Base-by-base conservation (phyloP, 176 grass and related monocot genomes). In the Chrysopogon serrulatus region DNA sequence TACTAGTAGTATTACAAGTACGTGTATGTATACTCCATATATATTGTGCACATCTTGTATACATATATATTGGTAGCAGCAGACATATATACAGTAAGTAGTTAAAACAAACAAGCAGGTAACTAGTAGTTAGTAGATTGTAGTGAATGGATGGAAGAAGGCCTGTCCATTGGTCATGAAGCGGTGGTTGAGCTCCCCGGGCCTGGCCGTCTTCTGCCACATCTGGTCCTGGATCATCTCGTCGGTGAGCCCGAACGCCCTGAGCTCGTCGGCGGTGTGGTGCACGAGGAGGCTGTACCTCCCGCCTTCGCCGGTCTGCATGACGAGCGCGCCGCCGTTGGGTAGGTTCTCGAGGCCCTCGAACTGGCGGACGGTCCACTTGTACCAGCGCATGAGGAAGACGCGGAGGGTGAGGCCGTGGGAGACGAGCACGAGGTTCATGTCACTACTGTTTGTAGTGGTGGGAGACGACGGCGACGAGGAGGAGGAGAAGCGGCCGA, bases 311-410 rank as follows among this genome's bases (percentile, higher is more conserved):
- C 93, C 93, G 3, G 90, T 87, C 82, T 95, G 93, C 93, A 95
- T 95, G 28, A 95, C 90, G 31, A 92, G 26, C 41, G 83, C 68
- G 47, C 83, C 90, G 40, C 90, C 85, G 23, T 95, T 95, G 40
- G 39, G 33, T 67, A 95, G 48, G 80, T 95, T 95, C 19, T 39
- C 57, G 26, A 95, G 86, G 13, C 85, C 83, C 56, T 90, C 90
- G 62, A 92, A 95, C 78, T 95, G 88, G 4, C 72, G 28, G 0
- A 95, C 93, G 6, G 93, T 90, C 93, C 93, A 95, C 89, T 92
- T 95, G 83, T 95, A 95, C 93, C 90, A 95, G 1, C 93, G 35
- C 90, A 95, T 95, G 44, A 95, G 61, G 73, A 95, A 95, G 28
- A 95, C 93, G 15, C 93, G 81, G 3, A 95, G 63, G 4, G 93